These are phyloP conservation scores for Paraphaeosphaeria minitans DNA, from an alignment of 2,329 filamentous ascomycete genomes.

Conservation along the genomic window DNA sequence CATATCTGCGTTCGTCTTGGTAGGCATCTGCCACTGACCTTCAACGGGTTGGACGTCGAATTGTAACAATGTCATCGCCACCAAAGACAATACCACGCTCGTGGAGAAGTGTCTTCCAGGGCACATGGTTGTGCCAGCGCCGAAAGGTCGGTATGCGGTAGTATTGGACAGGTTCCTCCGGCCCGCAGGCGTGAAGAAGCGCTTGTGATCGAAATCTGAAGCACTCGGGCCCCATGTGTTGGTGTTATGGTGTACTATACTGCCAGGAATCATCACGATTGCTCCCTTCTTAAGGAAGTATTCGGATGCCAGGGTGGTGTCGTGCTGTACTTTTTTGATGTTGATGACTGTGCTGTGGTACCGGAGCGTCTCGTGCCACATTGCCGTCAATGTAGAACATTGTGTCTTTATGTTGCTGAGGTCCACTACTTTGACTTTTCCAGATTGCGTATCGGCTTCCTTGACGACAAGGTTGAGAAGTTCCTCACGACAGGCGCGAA, in stretches of 20 bases:
- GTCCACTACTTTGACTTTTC: slow-evolving; percentile 26
- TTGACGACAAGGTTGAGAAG: slow-evolving; percentile 17
- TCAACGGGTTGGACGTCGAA: slow-evolving; percentile 36
- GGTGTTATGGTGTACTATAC: slow-evolving; percentile 38
- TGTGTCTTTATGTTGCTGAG: slow-evolving; percentile 42
- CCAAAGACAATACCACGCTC: slow-evolving; percentile 40
- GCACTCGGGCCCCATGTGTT: slow-evolving; percentile 41
- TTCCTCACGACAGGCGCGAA: slow-evolving; percentile 42
- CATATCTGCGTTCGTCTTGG: slow-evolving; percentile 31
- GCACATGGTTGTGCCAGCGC: slow-evolving; percentile 43
- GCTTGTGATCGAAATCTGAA: slow-evolving; percentile 39
- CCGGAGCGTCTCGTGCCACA: slow-evolving; percentile 52
- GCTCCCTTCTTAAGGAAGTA: slow-evolving; percentile 46
- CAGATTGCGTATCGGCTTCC: not conserved
- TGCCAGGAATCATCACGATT: slow-evolving; percentile 45
- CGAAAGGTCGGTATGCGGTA: slow-evolving; percentile 42
- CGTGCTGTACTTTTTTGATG: slow-evolving; percentile 44
- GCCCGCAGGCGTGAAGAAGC: slow-evolving; percentile 30
- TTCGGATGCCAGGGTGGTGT: slow-evolving; percentile 36
- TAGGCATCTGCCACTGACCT: slow-evolving; percentile 30
- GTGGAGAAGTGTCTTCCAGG: slow-evolving; percentile 48
- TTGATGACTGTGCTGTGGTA: slow-evolving; percentile 47
- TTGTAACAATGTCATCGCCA: slow-evolving; percentile 39
- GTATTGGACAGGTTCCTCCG: slow-evolving; percentile 27
- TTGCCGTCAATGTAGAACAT: slow-evolving; percentile 49